A percentile compares a stretch with the other conserved stretches of the same genome.
Evolutionary conservation across 495 filamentous ascomycete genomes (phyloP).

Genomic region (Margaritispora aquatica): DNA sequence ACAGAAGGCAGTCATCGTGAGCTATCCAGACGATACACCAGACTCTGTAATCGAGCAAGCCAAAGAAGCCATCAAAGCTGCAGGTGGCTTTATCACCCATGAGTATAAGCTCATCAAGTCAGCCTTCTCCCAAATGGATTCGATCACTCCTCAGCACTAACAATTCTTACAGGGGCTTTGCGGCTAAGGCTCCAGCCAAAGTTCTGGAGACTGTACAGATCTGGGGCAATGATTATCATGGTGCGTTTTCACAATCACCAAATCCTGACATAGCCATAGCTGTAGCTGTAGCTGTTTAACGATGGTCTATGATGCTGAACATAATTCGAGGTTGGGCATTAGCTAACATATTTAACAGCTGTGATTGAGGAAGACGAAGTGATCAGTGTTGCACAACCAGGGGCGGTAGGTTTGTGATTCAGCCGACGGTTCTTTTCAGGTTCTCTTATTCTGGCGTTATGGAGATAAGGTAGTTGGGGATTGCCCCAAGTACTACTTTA

Average conservation of each 20-base stretch:
- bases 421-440: neutral
- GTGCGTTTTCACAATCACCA: neutral
- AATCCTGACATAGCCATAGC: too few species aligned
- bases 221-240: constrained; percentile 53
- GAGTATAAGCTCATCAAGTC: constrained; percentile 52
- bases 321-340: too few species aligned
- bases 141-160: constrained; percentile 14
- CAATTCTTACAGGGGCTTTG: constrained; percentile 57
- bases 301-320: too few species aligned
- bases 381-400: constrained; percentile 28
- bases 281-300: too few species aligned
- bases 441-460: neutral
- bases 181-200: constrained; percentile 61
- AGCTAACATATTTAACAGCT: constrained; percentile 25
- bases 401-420: neutral
- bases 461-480: too few species aligned
- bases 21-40: constrained; percentile 68
- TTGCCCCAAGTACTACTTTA: too few species aligned
- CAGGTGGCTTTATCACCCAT: constrained; percentile 55
- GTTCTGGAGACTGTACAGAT: constrained; percentile 64
- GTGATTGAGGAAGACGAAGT: constrained; percentile 72
- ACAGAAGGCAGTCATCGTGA: constrained; percentile 71
- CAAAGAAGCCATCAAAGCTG: constrained; percentile 60
- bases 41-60: constrained; percentile 59
- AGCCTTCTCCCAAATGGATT: constrained; percentile 7